Evolutionary conservation across 805 yeast genomes (phyloP), one percentile per base, ranked within the genome.

Genomic region (Zygosaccharomyces lentus): DNA sequence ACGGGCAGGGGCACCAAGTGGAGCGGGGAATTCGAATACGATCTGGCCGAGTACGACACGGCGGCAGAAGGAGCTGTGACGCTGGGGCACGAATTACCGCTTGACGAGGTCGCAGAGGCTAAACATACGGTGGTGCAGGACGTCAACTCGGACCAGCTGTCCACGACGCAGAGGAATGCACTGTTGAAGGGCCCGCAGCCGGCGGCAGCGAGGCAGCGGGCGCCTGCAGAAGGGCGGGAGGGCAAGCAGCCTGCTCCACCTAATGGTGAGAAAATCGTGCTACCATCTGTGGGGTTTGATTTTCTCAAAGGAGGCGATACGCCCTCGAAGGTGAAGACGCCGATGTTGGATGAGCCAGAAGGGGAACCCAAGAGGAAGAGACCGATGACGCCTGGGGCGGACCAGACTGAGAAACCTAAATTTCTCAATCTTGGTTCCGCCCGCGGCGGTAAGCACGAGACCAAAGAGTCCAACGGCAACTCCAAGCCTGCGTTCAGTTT

Each of bases 271-370:
- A 48, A 50, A 37, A 42, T 48, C 12, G 41, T 61, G 7, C 24
- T 47, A 12, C 68, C 68, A 10, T 60, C 67, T 2, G 47, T 54
- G 1, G 67, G 65, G 2, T 65, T 65, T 35, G 65, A 65, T 46
- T 65, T 65, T 37, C 42, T 63, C 8, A 62, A 58, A 30, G 42
- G 51, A 13, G 46, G 44, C 16, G 58, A 55, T 9, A 57, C 58
- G 3, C 56, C 58, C 2, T 52, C 61, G 1, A 52, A 51, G 45
- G 47, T 46, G 13, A 34, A 38, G 19, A 27, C 34, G 9, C 26
- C 21, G 32, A 32, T 30, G 12, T 32, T 13, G 5, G 44, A 43
- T 2, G 46, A 38, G 6, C 46, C 43, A 4, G 47, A 42, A 9
- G 46, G 37, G 15, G 41, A 45, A 34, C 47, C 46, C 3, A 49